Evolutionary conservation across 257 asterid species (phyloP).

Genomic region (Salvia hispanica): DNA sequence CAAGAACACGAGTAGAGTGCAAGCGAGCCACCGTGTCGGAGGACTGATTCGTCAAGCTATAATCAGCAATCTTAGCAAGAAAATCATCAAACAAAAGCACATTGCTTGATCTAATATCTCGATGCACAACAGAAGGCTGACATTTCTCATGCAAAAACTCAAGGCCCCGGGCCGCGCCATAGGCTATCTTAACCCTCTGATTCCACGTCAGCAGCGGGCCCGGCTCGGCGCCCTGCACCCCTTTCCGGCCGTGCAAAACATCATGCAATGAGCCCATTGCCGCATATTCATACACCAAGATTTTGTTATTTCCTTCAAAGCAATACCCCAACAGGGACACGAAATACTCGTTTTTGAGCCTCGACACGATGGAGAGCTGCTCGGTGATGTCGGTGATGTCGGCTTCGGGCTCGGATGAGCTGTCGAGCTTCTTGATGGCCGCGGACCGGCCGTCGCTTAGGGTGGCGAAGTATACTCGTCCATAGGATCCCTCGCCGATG

Average conservation of each 20-base stretch:
- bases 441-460: constrained; percentile 53
- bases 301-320: constrained; percentile 58
- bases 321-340: constrained; percentile 77
- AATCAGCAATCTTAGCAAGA: constrained; percentile 77
- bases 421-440: constrained; percentile 76
- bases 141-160: constrained; percentile 85
- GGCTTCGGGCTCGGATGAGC: constrained; percentile 55
- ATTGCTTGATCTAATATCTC: constrained; percentile 89
- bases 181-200: constrained; percentile 82
- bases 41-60: constrained; percentile 74
- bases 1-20: constrained; percentile 88
- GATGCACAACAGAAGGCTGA: constrained; percentile 83
- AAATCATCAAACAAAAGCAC: constrained; percentile 86
- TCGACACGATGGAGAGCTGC: constrained; percentile 77
- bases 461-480: constrained; percentile 63
- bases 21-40: constrained; percentile 94
- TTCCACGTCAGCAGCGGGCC: constrained; percentile 84
- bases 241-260: constrained; percentile 85
- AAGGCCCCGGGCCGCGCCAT: constrained; percentile 85
- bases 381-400: constrained; percentile 61
- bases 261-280: constrained; percentile 82
- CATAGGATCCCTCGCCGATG: constrained; percentile 87
- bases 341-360: constrained; percentile 74
- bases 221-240: constrained; percentile 95
- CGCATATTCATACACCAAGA: constrained; percentile 77